Base-by-base conservation (phyloP, 176 grass and related monocot species). In the Areca catechu region DNA sequence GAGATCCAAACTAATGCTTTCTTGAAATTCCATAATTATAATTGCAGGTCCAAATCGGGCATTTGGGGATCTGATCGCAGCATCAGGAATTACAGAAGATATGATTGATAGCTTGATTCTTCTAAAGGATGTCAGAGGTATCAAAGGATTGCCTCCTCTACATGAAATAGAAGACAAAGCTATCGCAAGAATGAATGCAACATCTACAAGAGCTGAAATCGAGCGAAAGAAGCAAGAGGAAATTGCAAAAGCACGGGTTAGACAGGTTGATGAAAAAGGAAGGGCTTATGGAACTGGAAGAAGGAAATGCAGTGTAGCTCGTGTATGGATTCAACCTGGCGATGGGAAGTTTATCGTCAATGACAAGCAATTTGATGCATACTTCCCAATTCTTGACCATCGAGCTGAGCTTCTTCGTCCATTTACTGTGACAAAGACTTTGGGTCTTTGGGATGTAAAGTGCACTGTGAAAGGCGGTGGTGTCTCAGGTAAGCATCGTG, bases 41-140 rank as follows among this genome's bases (percentile, higher is more conserved):
- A 43, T 74, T 75, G 49, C 81, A 98, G 93, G 88, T 73, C 88
- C 84, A 16, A 82, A 92, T 66, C 69, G 72, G 51, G 87, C 93
- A 64, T 98, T 98, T 68, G 93, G 93, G 50, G 88, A 98, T 80
- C 76, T 88, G 14, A 73, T 89, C 57, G 73, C 65, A 1, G 59
- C 67, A 66, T 92, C 93, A 50, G 81, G 81, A 23, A 92, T 98
- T 57, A 92, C 84, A 1, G 87, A 98, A 28, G 83, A 59, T 59
- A 89, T 98, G 93, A 88, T 98, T 22, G 84, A 88, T 67, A 85
- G 87, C 82, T 72, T 98, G 76, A 92, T 98, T 82, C 84, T 98
- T 22, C 71, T 92, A 49, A 98, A 89, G 79, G 93, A 92, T 47
- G 84, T 78, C 47, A 82, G 81, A 9, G 59, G 71, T 24, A 14